phyloP scores from a whole-genome alignment of 192 early-diverging fungal species.

The Spinellus fusiger region DNA sequence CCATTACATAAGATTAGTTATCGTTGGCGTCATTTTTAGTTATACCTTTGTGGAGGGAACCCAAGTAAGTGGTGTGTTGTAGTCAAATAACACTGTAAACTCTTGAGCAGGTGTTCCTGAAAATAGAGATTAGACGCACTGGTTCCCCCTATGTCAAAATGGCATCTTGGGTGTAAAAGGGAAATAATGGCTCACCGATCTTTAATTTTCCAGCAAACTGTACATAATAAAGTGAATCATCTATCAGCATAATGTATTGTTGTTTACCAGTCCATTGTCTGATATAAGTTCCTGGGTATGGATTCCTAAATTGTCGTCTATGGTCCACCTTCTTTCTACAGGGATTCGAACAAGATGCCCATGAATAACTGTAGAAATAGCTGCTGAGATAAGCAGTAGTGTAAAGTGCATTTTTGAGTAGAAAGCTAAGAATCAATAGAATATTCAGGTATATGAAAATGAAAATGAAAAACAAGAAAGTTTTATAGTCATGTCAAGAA shows the following conservation, averaged over 20 bases:
- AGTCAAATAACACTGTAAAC: constrained; percentile 23
- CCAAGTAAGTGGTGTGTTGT: constrained; percentile 22
- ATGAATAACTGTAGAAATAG: background rate
- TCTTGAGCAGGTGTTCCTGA: constrained; percentile 24
- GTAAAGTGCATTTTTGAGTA: background rate
- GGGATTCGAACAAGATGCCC: background rate
- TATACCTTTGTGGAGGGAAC: constrained; percentile 18
- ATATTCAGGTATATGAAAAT: background rate
- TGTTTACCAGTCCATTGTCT: background rate
- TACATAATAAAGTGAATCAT: background rate
- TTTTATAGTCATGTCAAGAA: background rate
- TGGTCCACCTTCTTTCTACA: background rate
- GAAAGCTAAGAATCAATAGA: background rate
- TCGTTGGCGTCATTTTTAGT: background rate
- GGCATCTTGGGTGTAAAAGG: background rate
- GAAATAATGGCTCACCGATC: background rate
- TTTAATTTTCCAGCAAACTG: background rate
- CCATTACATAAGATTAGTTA: background rate
- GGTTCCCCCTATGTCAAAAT: background rate
- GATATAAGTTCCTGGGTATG: background rate
- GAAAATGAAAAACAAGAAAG: background rate
- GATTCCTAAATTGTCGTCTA: background rate
- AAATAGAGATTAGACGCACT: background rate
- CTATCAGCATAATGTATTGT: too few species aligned
- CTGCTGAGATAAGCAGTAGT: background rate